A percentile compares a stretch with the other conserved stretches of the same genome.
Evolutionary conservation across 2,329 filamentous ascomycete species (phyloP).

Genomic region (Lachnellula cervina): DNA sequence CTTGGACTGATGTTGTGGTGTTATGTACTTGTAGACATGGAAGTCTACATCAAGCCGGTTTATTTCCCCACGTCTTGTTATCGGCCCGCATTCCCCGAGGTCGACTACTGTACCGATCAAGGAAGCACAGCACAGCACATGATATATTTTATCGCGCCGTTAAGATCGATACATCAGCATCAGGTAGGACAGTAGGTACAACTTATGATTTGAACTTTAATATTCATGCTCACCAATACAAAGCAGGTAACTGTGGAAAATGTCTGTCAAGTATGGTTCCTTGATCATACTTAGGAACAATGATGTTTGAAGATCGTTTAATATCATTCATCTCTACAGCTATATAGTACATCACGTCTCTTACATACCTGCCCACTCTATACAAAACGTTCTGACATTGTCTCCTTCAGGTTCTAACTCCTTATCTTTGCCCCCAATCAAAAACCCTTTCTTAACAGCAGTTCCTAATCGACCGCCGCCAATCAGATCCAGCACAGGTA

Average conservation of each 20-base stretch:
- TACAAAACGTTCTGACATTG: conserved; percentile 67
- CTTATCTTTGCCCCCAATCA: conserved; percentile 67
- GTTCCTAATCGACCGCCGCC: conserved; percentile 84
- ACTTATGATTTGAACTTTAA: no score
- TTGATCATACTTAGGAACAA: no score
- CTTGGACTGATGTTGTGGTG: not conserved
- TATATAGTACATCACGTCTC: not conserved
- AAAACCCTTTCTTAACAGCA: conserved; percentile 90
- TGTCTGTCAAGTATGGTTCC: no score
- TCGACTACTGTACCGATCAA: not conserved
- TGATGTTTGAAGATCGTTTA: no score
- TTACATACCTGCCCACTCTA: conserved; percentile 95
- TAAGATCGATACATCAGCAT: no score
- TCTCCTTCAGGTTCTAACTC: conserved; percentile 30
- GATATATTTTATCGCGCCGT: not conserved
- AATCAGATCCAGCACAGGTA: conserved; percentile 79
- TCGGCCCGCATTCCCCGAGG: not conserved
- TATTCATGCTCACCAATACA: no score
- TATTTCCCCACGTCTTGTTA: not conserved
- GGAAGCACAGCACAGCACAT: not conserved
- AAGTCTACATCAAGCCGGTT: not conserved
- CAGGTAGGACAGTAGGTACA: no score
- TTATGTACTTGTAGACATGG: not conserved
- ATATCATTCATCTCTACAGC: no score
- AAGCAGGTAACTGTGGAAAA: no score